phyloP scores from a whole-genome alignment of 2,329 filamentous ascomycete species.

The Sordariomycetes sp. region DNA sequence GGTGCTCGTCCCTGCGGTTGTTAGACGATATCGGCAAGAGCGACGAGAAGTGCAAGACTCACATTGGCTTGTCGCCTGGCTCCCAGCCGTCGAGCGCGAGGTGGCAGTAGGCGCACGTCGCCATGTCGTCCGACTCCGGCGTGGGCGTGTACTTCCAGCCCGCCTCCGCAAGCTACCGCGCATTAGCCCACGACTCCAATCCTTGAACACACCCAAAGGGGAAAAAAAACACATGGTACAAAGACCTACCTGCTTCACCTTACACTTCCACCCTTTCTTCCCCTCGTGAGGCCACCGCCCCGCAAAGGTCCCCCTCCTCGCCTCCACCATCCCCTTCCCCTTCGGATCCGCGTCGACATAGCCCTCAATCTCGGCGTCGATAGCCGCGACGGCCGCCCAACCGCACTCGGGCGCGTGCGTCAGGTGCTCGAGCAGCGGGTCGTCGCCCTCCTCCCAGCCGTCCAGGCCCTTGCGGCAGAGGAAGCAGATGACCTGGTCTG shows the following conservation, averaged over 20 bases:
- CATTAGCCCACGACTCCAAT: slow-evolving; percentile 5
- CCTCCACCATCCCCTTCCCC: slow-evolving; percentile 56
- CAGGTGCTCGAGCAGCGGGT: slow-evolving; percentile 73
- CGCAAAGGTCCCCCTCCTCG: slow-evolving; percentile 73
- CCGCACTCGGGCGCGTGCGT: slow-evolving; percentile 72
- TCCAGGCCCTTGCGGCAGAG: slow-evolving; percentile 73
- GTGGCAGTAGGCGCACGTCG: slow-evolving; percentile 82
- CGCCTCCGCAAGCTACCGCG: slow-evolving; percentile 64
- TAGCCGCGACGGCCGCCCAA: slow-evolving; percentile 64
- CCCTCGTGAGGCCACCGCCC: slow-evolving; percentile 78
- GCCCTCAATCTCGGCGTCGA: slow-evolving; percentile 47
- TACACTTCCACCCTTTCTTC: slow-evolving; percentile 82
- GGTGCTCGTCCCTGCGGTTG: slow-evolving; percentile 63
- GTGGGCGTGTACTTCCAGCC: slow-evolving; percentile 92
- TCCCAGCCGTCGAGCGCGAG: slow-evolving; percentile 92
- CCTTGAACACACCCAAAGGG: slow-evolving; percentile 8
- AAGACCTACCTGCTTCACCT: slow-evolving; percentile 61
- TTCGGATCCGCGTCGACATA: slow-evolving; percentile 62
- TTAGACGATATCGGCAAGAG: not conserved
- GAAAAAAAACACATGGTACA: too few relatives aligned
- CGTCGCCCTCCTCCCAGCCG: slow-evolving; percentile 82
- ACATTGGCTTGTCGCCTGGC: slow-evolving; percentile 78
- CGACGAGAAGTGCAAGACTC: slow-evolving; percentile 16
- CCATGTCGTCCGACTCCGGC: slow-evolving; percentile 72
- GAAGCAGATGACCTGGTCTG: slow-evolving; percentile 86